Conservation (phyloP, 2,329 filamentous ascomycete genomes). For the Pezicula carpinea region DNA sequence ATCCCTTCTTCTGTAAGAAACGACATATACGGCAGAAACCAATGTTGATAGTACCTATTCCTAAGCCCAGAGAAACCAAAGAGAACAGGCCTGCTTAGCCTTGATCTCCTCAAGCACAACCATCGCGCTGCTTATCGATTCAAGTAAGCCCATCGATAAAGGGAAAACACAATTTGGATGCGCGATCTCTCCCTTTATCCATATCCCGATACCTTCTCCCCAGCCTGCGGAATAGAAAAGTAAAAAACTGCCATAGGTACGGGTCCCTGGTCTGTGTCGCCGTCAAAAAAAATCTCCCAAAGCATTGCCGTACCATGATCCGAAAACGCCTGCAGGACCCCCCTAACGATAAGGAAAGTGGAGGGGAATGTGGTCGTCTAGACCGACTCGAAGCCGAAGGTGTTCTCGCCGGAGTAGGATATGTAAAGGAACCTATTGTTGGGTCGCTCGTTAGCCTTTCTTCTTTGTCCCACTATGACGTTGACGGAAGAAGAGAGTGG, state of each 20-base stretch:
- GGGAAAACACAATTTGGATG: neutral
- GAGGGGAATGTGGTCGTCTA: constrained; percentile 5
- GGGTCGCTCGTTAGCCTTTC: neutral
- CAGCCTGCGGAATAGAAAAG: neutral
- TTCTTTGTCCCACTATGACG: neutral
- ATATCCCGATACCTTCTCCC: neutral
- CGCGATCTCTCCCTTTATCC: neutral
- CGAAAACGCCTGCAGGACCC: constrained; percentile 7
- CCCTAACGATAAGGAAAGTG: constrained; percentile 4
- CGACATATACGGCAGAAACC: constrained; percentile 18
- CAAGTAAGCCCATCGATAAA: neutral
- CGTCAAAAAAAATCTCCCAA: neutral
- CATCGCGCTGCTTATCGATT: neutral
- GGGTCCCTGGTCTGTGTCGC: neutral
- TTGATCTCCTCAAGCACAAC: constrained; percentile 1
- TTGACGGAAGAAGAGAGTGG: neutral
- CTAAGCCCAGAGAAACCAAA: constrained; percentile 15
- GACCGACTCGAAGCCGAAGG: constrained; percentile 63
- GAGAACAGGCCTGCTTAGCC: constrained; percentile 7
- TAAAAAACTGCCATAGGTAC: constrained; percentile 3
- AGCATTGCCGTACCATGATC: neutral
- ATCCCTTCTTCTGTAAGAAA: neutral
- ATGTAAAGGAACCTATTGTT: constrained; percentile 73
- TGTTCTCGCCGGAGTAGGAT: constrained; percentile 98
- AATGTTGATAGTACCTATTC: constrained; percentile 21